Evolutionary conservation across 352 stramenopile species (phyloP).

Genomic region (Phytophthora niederhauseri): DNA sequence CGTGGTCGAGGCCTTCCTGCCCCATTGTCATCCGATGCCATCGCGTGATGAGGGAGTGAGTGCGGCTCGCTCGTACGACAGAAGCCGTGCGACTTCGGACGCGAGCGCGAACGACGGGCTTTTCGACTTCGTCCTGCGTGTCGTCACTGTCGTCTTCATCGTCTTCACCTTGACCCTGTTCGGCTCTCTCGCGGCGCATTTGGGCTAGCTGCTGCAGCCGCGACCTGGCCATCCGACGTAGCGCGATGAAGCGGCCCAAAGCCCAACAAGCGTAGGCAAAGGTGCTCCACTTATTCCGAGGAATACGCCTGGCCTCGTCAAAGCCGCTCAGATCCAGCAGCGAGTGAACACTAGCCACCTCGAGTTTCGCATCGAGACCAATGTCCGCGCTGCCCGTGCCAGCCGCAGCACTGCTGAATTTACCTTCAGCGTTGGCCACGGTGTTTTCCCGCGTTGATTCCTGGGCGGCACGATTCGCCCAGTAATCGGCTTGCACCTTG

Average conservation of each 20-base stretch:
- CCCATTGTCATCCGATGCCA: slow-evolving; percentile 66
- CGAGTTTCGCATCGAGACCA: slow-evolving; percentile 46
- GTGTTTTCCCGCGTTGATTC: slow-evolving; percentile 22
- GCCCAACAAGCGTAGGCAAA: slow-evolving; percentile 74
- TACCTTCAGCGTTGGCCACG: background rate
- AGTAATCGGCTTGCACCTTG: slow-evolving; percentile 82
- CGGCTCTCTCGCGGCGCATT: slow-evolving; percentile 14
- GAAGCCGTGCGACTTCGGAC: slow-evolving; percentile 48
- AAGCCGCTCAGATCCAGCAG: slow-evolving; percentile 69
- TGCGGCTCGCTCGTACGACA: slow-evolving; percentile 44
- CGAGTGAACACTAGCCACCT: slow-evolving; percentile 74
- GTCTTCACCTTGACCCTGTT: slow-evolving; percentile 49
- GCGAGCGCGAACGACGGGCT: slow-evolving; percentile 16
- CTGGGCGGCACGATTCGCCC: slow-evolving; percentile 60
- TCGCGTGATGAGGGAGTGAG: slow-evolving; percentile 64
- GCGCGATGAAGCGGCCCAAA: slow-evolving; percentile 58
- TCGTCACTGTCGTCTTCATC: slow-evolving; percentile 25
- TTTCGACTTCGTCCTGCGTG: slow-evolving; percentile 17
- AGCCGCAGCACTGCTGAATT: background rate
- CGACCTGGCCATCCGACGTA: slow-evolving; percentile 30
- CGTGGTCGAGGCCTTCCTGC: slow-evolving; percentile 25
- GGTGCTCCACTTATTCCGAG: slow-evolving; percentile 77
- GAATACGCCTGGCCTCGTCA: slow-evolving; percentile 65
- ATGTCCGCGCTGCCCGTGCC: slow-evolving; percentile 34
- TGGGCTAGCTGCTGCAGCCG: slow-evolving; percentile 17